Evolutionary conservation across 1,284 basidiomycete genomes (phyloP).

Genomic region (Heterobasidion annosum): DNA sequence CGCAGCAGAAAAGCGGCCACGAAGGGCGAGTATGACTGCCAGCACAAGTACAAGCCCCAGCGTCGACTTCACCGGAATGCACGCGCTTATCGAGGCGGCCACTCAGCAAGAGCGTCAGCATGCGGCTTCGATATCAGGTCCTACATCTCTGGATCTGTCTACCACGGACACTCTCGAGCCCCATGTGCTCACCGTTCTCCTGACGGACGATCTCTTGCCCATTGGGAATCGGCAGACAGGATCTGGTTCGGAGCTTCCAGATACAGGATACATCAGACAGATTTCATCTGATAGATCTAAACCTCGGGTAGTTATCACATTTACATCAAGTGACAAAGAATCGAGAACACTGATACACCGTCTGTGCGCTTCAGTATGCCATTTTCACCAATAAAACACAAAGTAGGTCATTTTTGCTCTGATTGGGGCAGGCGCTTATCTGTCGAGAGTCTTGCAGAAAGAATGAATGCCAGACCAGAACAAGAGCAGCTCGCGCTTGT

Average conservation of each 20-base stretch:
- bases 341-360: too few species aligned
- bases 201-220: not conserved
- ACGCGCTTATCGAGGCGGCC: not conserved
- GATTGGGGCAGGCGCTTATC: not conserved
- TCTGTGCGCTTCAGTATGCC: not conserved
- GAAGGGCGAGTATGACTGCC: not conserved
- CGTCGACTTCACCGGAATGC: not conserved
- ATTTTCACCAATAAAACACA: not conserved
- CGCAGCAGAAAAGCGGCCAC: not conserved
- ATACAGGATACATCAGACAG: not conserved
- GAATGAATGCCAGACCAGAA: not conserved
- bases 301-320: not conserved
- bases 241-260: not conserved
- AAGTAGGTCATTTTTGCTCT: not conserved
- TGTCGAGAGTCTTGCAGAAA: not conserved
- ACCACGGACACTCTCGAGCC: not conserved
- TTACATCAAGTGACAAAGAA: too few species aligned
- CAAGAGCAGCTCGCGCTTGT: not conserved
- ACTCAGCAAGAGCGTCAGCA: not conserved
- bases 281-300: not conserved
- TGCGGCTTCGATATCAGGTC: not conserved
- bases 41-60: not conserved
- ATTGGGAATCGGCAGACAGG: not conserved
- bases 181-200: not conserved
- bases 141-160: not conserved